A percentile compares a stretch with the other conserved stretches of the same genome.
These are phyloP conservation scores for Taiozyma sp. DNA, from an alignment of 1,139 yeast genomes.

Conservation along the genomic window DNA sequence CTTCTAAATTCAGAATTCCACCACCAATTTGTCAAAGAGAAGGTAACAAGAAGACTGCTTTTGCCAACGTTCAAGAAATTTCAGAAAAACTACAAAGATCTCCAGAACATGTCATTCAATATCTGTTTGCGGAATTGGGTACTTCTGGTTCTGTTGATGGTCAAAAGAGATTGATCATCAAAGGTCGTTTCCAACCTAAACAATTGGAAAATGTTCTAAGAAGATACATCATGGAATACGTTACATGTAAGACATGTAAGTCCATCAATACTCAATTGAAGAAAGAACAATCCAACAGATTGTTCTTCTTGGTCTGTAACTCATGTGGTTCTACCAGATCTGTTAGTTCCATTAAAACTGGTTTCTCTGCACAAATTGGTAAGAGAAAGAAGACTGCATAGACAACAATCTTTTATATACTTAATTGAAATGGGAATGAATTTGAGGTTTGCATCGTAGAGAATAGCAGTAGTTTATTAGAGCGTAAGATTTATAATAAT, in stretches of 20 bases:
- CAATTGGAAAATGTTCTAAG: conserved; percentile 95
- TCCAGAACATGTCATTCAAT: conserved; percentile 95
- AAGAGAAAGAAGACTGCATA: conserved; percentile 50
- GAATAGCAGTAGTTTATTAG: background rate
- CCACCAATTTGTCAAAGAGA: conserved; percentile 97
- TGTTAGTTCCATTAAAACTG: conserved; percentile 95
- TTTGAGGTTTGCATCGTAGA: background rate
- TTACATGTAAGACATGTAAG: conserved; percentile 97
- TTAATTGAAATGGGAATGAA: background rate
- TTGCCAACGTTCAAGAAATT: conserved; percentile 93
- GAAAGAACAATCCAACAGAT: conserved; percentile 93
- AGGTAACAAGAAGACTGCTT: conserved; percentile 93
- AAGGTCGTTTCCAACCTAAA: conserved; percentile 97
- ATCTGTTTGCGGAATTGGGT: conserved; percentile 97
- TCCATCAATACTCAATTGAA: conserved; percentile 93
- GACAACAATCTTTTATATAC: background rate
- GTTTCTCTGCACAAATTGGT: conserved; percentile 97
- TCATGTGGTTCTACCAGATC: conserved; percentile 98
- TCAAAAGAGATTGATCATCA: conserved; percentile 90
- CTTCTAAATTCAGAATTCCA: conserved; percentile 92
- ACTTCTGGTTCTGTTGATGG: conserved; percentile 99
- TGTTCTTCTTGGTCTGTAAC: conserved; percentile 96
- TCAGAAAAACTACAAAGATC: conserved; percentile 93
- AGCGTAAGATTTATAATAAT: background rate
- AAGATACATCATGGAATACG: conserved; percentile 94